Base-by-base conservation (phyloP, 2,329 filamentous ascomycete genomes). In the Beauveria bassiana region DNA sequence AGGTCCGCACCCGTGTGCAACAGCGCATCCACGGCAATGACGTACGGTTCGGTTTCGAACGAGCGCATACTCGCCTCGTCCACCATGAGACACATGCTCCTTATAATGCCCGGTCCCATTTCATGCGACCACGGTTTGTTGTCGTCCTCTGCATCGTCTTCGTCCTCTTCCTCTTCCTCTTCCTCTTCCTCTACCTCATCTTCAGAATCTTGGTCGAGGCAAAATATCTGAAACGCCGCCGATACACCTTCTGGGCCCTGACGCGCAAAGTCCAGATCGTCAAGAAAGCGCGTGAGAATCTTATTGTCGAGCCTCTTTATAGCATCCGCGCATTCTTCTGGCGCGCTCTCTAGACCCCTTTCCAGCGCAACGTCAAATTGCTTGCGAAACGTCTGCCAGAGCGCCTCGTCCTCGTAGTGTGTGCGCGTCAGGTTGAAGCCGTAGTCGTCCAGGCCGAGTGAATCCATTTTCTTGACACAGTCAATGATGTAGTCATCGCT, bases 1-100 rank as follows among this genome's bases (percentile, higher is more conserved):
- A 59, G 38, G 12, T 59, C 56, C 20, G 31, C 46, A 16, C 56
- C 56, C 1, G 46, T 59, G 38, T 51, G 46, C 46, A 59, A 47
- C 34, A 59, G n/a, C 56, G 34, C 56, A 51, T 59, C 56, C n/a
- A 59, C 56, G 20, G 56, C 56, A 12, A 43, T 14, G 20, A 59
- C 56, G 34, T 59, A 59, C 3, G 56, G 46, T 20, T 16, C 9
- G 1, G 20, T 2, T 1, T 46, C 9, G 5, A 31, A 20, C 3
- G 56, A 59, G 22, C 46, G 46, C 46, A 59, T 50, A 24, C 56
- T 22, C 2, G 18, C 46, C 46, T 59, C 56, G 34, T 59, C 46
- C 5, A 9, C 46, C 56, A 59, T 59, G 22, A 59, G 38, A 28
- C 34, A 59, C 34, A 51, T 28, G 34, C 46, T 59, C 8, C 34